phyloP scores from a whole-genome alignment of 2,329 filamentous ascomycete genomes.

The Fusarium paranaense region DNA sequence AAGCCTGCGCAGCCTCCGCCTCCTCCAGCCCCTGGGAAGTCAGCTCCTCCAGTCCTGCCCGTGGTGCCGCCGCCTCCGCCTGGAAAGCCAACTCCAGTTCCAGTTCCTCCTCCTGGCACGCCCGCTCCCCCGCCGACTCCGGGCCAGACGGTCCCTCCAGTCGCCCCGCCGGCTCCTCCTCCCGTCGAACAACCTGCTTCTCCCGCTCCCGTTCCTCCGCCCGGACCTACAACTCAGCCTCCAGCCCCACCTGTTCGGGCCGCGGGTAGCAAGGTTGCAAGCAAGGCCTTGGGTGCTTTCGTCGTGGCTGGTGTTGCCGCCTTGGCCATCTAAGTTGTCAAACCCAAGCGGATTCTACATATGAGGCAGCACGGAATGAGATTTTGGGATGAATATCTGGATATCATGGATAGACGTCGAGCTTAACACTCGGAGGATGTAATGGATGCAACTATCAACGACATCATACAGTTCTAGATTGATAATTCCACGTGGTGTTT shows the following conservation, averaged over 20 bases:
- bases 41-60: background rate
- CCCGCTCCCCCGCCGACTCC: background rate
- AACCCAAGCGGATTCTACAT: too few species aligned
- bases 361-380: too few species aligned
- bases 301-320: conserved; percentile 54
- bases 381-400: background rate
- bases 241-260: conserved; percentile 44
- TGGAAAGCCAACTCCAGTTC: background rate
- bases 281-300: conserved; percentile 51
- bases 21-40: background rate
- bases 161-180: background rate
- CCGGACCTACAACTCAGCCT: background rate
- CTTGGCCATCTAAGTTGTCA: conserved; percentile 48
- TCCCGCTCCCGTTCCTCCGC: background rate
- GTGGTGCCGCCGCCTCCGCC: background rate
- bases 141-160: background rate
- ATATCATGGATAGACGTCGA: background rate
- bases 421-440: background rate
- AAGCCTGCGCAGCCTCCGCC: background rate
- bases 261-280: conserved; percentile 50
- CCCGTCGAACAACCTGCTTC: background rate
- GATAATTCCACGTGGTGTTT: background rate
- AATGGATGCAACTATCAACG: background rate
- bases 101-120: background rate
- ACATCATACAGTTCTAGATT: background rate